Conservation (phyloP, 2,329 filamentous ascomycete species). For the Elsinoe necatrix region DNA sequence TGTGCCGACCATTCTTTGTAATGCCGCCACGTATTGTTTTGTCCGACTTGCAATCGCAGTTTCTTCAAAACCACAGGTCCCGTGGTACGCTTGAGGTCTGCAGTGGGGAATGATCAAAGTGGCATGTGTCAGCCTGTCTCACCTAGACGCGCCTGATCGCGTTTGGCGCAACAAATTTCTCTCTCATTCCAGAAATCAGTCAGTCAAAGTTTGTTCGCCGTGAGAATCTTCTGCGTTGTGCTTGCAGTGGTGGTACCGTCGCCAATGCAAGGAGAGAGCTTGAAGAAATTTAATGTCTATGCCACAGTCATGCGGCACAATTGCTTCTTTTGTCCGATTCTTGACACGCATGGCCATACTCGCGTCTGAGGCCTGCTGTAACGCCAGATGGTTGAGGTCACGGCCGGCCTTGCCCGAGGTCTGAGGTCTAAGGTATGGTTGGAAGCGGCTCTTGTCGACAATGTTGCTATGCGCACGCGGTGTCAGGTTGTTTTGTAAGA, state of each 20-base stretch:
- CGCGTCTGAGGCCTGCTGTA: not conserved
- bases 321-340: not conserved
- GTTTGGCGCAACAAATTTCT: not conserved
- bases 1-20: slow-evolving; percentile 3
- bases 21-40: not conserved
- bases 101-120: slow-evolving; percentile 7
- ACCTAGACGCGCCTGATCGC: slow-evolving; percentile 5
- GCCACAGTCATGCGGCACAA: not conserved
- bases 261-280: not conserved
- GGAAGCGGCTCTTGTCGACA: not conserved
- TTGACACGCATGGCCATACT: not conserved
- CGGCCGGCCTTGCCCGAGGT: too few species aligned
- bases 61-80: not conserved
- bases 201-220: not conserved
- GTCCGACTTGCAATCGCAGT: not conserved
- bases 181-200: not conserved
- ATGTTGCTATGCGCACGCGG: not conserved
- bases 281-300: not conserved
- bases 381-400: too few species aligned
- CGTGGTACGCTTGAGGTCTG: not conserved
- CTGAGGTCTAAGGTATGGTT: not conserved
- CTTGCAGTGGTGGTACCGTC: not conserved
- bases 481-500: not conserved
- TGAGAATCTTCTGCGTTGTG: not conserved
- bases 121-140: slow-evolving; percentile 11